Base-by-base conservation (phyloP, 176 grass and related monocot species). In the Alopecurus myosuroides region DNA sequence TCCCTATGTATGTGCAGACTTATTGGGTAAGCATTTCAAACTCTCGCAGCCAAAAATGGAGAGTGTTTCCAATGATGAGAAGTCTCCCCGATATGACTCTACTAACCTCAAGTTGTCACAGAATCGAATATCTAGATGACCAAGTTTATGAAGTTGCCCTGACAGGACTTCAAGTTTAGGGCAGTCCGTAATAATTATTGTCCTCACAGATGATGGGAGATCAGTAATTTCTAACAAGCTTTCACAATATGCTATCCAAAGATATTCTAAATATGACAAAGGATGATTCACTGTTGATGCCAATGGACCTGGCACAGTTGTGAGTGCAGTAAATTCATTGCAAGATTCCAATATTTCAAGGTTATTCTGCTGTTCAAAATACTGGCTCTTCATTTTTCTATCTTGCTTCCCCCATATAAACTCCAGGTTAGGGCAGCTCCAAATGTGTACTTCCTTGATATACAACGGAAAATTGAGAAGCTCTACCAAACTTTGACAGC, bases 1-100 rank as follows among this genome's bases (percentile, higher is more conserved):
- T 52, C 50, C 50, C 50, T 52, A 52, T 52, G 50, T 52, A 52
- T 45, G 25, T 72, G 69, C 41, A 44, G 40, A 23, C 25, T 46
- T 46, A 45, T 46, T 46, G 25, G 40, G 69, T 45, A 72, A 29
- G n/a, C 11, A 72, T 72, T 40, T 26, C 22, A 72, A 26, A 42
- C 7, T 72, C 8, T 72, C n/a, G 12, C 69, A 72, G 23, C 69
- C 39, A 26, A 72, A 39, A 72, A 72, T 46, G 6, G 69, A 72
- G n/a, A 72, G 40, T 23, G 69, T 45, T 72, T 72, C 40, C 69
- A 72, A 72, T 72, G 69, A 72, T 71, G 39, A 71, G 57, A 60
- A 17, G 55, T 29, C 44, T 33, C 71, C 71, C 45, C 34, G 26
- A 9, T 17, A 20, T 75, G 71, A 51, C 45, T 75, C 26, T 22